Conservation (phyloP, 768 basidiomycete genomes). For the Mycena pura region DNA sequence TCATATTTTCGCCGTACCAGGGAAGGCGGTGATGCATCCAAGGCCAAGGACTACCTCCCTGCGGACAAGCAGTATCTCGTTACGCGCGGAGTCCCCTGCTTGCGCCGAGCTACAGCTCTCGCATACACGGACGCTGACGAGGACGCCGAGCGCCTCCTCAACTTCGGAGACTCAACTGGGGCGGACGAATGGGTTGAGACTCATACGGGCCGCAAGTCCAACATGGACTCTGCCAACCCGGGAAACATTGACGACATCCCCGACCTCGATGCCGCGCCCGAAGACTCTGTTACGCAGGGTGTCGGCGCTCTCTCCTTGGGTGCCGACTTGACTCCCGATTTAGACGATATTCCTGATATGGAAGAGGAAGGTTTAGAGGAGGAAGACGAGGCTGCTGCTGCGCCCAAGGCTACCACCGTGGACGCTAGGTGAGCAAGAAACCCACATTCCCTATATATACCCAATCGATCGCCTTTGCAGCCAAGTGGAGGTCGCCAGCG, state of each 20-base stretch:
- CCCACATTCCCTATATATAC: neutral
- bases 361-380: slow-evolving; percentile 92
- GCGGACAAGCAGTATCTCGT: slow-evolving; percentile 96
- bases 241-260: slow-evolving; percentile 86
- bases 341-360: slow-evolving; percentile 99
- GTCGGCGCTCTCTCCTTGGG: slow-evolving; percentile 55
- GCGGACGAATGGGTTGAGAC: slow-evolving; percentile 99
- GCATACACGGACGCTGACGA: slow-evolving; percentile 96
- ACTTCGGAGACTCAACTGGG: slow-evolving; percentile 72
- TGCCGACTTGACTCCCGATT: slow-evolving; percentile 69
- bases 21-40: slow-evolving; percentile 91
- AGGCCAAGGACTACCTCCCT: slow-evolving; percentile 92
- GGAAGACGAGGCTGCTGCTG: slow-evolving; percentile 79
- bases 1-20: slow-evolving; percentile 46
- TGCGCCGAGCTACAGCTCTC: slow-evolving; percentile 89
- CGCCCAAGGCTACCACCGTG: slow-evolving; percentile 55
- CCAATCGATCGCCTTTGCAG: slow-evolving; percentile 41
- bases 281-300: slow-evolving; percentile 43
- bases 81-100: slow-evolving; percentile 94
- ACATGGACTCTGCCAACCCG: slow-evolving; percentile 61
- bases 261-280: slow-evolving; percentile 69
- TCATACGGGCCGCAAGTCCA: slow-evolving; percentile 77
- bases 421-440: slow-evolving; percentile 54
- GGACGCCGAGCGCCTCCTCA: slow-evolving; percentile 91
- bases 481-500: slow-evolving; percentile 69